Conservation (phyloP, 2,329 filamentous ascomycete species). For the Trichophyton verrucosum region DNA sequence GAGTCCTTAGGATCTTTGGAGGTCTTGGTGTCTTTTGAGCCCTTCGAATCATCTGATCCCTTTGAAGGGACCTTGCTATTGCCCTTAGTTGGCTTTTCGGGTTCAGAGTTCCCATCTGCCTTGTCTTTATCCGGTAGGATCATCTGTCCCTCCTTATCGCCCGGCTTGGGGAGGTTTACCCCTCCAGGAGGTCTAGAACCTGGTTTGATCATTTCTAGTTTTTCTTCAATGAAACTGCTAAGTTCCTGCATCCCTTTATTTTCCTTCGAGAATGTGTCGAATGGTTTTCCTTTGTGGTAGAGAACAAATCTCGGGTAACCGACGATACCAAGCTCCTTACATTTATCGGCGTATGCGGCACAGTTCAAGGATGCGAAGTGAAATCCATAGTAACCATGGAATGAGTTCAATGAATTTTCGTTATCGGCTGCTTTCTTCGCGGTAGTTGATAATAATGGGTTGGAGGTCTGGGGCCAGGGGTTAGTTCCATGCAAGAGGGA, state of each 20-base stretch:
- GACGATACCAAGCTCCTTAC: conserved; percentile 51
- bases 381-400: conserved; percentile 76
- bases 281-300: conserved; percentile 62
- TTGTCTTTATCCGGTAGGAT: conserved; percentile 30
- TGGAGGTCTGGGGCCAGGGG: conserved; percentile 52
- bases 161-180: conserved; percentile 57
- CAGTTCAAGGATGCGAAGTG: conserved; percentile 81
- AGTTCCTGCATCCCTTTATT: conserved; percentile 54
- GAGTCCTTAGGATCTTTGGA: conserved; percentile 22
- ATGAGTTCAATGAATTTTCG: conserved; percentile 48
- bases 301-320: conserved; percentile 67
- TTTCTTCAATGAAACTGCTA: conserved; percentile 60
- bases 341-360: conserved; percentile 67
- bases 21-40: not conserved
- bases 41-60: not conserved
- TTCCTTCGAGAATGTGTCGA: conserved; percentile 50
- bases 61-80: not conserved
- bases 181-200: conserved; percentile 60
- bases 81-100: not conserved
- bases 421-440: conserved; percentile 37
- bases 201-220: conserved; percentile 64
- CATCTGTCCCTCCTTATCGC: conserved; percentile 43
- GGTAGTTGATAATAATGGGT: conserved; percentile 46
- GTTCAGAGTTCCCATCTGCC: not conserved
- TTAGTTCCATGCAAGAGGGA: conserved; percentile 15